Evolutionary conservation across 768 basidiomycete species (phyloP).

Genomic region (Pleurotus salmoneostramineus): DNA sequence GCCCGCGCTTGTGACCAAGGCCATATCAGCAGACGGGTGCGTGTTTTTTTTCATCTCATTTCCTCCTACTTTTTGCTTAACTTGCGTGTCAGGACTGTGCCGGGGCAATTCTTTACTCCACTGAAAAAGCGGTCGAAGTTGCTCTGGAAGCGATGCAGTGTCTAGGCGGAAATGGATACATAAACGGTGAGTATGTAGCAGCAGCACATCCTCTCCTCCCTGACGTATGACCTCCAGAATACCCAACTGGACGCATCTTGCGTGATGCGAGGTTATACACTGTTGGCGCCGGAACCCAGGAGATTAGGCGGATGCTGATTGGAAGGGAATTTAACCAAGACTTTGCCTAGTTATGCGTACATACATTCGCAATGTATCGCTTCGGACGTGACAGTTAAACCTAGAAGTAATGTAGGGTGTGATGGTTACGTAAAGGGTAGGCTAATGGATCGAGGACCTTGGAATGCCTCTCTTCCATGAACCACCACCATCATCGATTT

Average conservation of each 20-base stretch:
- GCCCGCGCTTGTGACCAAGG: conserved; percentile 84
- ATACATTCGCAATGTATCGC: not conserved
- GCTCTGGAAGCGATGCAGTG: conserved; percentile 91
- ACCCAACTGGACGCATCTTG: conserved; percentile 83
- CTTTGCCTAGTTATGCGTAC: conserved; percentile 23
- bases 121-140: conserved; percentile 89
- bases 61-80: conserved; percentile 6
- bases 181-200: conserved; percentile 62
- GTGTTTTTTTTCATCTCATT: no score
- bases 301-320: conserved; percentile 91
- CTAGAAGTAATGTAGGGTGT: conserved; percentile 3
- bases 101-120: conserved; percentile 90
- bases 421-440: no score
- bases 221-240: conserved; percentile 48
- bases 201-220: not conserved
- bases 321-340: conserved; percentile 89
- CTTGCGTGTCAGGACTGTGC: conserved; percentile 73
- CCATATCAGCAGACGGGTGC: conserved; percentile 70
- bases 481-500: no score
- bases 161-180: conserved; percentile 93
- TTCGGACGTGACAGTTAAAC: not conserved
- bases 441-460: no score
- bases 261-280: conserved; percentile 87
- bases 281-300: conserved; percentile 96
- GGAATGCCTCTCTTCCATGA: no score